These are phyloP conservation scores for Trichoderma asperelloides DNA, from an alignment of 495 filamentous ascomycete species.

Conservation along the genomic window DNA sequence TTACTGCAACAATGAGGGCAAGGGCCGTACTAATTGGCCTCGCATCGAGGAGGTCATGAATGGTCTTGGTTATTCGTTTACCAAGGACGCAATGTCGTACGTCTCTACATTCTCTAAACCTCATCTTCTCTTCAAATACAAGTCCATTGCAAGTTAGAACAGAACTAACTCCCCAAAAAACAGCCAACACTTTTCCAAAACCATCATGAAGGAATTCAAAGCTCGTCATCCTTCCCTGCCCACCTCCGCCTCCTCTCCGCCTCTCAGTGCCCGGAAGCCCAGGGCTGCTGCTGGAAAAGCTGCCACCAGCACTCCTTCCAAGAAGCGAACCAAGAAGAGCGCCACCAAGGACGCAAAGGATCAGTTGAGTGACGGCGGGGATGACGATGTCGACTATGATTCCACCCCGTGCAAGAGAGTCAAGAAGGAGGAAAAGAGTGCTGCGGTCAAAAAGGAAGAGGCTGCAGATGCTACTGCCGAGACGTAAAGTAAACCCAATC, in stretches of 20 bases:
- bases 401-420: not conserved
- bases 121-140: not conserved
- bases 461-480: too few relatives aligned
- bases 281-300: not conserved
- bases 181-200: constrained; percentile 9
- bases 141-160: not conserved
- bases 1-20: not conserved
- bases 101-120: not conserved
- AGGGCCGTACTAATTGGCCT: not conserved
- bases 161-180: too few relatives aligned
- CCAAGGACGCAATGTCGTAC: constrained; percentile 8
- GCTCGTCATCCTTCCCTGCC: not conserved
- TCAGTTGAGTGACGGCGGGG: not conserved
- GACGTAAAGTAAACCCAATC: too few relatives aligned
- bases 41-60: not conserved
- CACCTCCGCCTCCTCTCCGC: too few relatives aligned
- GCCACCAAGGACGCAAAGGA: not conserved
- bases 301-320: not conserved
- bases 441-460: not conserved
- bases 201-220: not conserved
- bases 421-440: not conserved
- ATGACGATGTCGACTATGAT: constrained; percentile 1
- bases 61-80: not conserved
- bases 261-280: not conserved
- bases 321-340: not conserved